Conservation (phyloP, 192 early-diverging fungal species). For the Podila clonocystis region DNA sequence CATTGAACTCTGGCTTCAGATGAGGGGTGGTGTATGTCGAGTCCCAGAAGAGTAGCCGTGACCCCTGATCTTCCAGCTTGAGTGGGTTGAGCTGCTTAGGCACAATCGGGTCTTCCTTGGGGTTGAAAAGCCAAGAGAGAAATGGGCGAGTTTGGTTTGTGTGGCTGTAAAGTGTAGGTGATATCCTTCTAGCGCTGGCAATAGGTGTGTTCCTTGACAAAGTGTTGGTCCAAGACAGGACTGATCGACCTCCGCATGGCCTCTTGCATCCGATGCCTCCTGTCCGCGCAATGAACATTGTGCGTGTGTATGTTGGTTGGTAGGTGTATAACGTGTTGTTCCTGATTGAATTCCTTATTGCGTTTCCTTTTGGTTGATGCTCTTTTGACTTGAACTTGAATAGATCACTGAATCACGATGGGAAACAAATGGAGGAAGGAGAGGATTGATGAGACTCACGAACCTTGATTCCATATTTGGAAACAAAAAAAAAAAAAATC, state of each 20-base stretch:
- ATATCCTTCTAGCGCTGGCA: too few relatives aligned
- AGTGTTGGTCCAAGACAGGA: background rate
- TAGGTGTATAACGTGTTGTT: background rate
- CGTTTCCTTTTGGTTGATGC: background rate
- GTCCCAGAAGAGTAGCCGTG: constrained; percentile 40
- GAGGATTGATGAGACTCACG: too few relatives aligned
- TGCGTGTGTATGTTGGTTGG: background rate
- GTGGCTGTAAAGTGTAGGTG: too few relatives aligned
- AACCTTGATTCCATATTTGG: too few relatives aligned
- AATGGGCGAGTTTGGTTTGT: constrained; percentile 25
- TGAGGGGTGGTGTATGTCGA: constrained; percentile 35
- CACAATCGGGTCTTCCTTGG: constrained; percentile 33
- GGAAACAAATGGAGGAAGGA: too few relatives aligned
- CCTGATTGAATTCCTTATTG: too few relatives aligned
- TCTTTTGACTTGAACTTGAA: too few relatives aligned
- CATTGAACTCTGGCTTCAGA: constrained; percentile 48
- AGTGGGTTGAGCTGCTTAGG: constrained; percentile 28
- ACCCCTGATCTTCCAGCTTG: constrained; percentile 23
- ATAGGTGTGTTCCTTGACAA: background rate
- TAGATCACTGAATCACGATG: too few relatives aligned
- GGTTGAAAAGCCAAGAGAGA: constrained; percentile 44
- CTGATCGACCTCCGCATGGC: background rate
- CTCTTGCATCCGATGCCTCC: too few relatives aligned
- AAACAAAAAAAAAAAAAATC: too few relatives aligned
- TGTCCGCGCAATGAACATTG: background rate